Evolutionary conservation across 1,284 basidiomycete genomes (phyloP), one percentile per base, ranked within the genome.

Genomic region (Exobasidium cylindrosporum): DNA sequence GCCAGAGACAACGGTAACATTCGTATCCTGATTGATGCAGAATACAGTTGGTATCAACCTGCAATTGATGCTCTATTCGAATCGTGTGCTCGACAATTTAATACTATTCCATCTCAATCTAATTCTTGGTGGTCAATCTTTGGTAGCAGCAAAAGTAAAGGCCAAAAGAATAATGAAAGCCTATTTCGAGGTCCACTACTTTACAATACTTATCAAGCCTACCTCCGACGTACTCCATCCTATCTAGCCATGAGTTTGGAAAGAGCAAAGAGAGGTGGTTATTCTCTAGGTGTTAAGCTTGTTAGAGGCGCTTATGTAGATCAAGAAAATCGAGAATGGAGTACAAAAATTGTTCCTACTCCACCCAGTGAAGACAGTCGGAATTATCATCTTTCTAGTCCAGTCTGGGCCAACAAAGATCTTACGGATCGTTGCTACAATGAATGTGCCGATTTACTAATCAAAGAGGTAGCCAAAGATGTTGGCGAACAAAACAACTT

Each of bases 261-360:
- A n/a, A 87, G 90, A 60, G 89, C 94, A 6, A 83, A 86, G 65
- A 80, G 79, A 52, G 83, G 87, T 69, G 84, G 85, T 49, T 97
- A 92, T 79, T 84, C 89, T 0, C 85, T 97, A 1, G 94, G 94
- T 17, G 87, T 94, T 66, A 97, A 97, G 82, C 88, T 97, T 60
- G 94, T 97, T 32, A 87, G 95, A 26, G 95, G 94, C 0, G 94
- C 94, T 1, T 97, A 97, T 80, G 90, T 94, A 72, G 85, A 87
- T 1, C 84, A 88, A 60, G 95, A 97, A 78, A 76, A 86, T 50
- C 60, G 61, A 11, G 63, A 62, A 46, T 74, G 82, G 72, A 65
- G 63, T 44, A 50, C 47, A 13, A 67, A 73, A 35, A 66, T 64
- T 35, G 71, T 75, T 52, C 65, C 66, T 24, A 14, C 73, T 7